Percentiles rank a stretch among this genome's conserved stretches.
phyloP scores from a whole-genome alignment of 345 rosid species.

The Hypericum androsaemum region DNA sequence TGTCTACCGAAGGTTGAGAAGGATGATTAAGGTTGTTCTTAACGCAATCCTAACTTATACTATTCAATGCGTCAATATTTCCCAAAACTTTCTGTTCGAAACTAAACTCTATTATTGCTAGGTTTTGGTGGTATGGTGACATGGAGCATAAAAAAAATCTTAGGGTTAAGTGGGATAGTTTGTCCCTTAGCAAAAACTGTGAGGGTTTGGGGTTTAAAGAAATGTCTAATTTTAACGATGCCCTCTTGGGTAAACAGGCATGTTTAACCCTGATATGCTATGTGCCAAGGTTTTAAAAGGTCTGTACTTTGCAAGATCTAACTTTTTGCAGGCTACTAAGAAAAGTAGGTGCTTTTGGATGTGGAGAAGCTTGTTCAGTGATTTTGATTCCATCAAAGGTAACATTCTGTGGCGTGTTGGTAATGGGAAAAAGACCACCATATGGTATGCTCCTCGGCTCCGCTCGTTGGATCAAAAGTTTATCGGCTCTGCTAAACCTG shows the following conservation, averaged over 20 bases:
- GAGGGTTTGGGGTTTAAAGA: background rate
- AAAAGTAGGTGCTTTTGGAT: background rate
- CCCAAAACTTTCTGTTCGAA: background rate
- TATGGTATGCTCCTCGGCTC: too few relatives aligned
- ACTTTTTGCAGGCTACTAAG: background rate
- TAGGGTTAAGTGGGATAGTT: background rate
- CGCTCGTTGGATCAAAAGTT: too few relatives aligned
- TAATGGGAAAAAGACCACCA: too few relatives aligned
- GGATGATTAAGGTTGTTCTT: background rate
- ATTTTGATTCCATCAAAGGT: too few relatives aligned
- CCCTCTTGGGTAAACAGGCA: background rate
- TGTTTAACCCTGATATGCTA: too few relatives aligned
- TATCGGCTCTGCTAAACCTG: too few relatives aligned
- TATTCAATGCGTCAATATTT: background rate
- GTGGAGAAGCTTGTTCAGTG: too few relatives aligned
- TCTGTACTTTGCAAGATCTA: background rate
- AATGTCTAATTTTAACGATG: background rate
- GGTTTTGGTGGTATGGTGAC: background rate
- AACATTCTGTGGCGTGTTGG: too few relatives aligned
- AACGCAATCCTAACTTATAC: background rate
- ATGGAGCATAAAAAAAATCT: background rate
- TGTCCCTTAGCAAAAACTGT: background rate
- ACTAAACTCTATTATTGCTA: too few relatives aligned
- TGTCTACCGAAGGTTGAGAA: background rate
- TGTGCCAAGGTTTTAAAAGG: background rate